Conservation (phyloP, 768 basidiomycete species). For the Serpula lacrymans region DNA sequence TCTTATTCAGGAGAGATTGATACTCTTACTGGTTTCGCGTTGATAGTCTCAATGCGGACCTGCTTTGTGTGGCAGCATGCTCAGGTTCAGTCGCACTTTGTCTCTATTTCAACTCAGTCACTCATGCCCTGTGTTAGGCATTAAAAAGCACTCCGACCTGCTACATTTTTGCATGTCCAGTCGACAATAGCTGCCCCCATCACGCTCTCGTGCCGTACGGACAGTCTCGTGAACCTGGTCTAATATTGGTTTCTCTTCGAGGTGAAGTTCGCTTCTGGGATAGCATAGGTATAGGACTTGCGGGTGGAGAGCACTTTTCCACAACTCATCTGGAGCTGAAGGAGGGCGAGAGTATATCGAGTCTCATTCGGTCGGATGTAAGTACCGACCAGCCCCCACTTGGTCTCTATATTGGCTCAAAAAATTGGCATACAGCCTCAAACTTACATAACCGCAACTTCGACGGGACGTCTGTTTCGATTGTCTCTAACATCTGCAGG, state of each 20-base stretch:
- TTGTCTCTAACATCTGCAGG: slow-evolving; percentile 62
- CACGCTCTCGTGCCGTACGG: slow-evolving; percentile 63
- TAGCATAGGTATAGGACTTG: slow-evolving; percentile 77
- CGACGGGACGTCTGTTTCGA: slow-evolving; percentile 62
- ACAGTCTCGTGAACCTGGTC: slow-evolving; percentile 75
- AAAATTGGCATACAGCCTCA: slow-evolving; percentile 41
- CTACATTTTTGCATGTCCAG: slow-evolving; percentile 77
- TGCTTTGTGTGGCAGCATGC: slow-evolving; percentile 86
- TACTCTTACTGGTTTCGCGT: slow-evolving; percentile 66
- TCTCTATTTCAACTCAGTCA: slow-evolving; percentile 1
- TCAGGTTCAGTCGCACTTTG: slow-evolving; percentile 42
- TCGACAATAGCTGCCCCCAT: slow-evolving; percentile 47
- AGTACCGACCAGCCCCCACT: slow-evolving; percentile 21
- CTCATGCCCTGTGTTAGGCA: slow-evolving; percentile 41
- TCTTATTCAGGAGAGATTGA: slow-evolving; percentile 71
- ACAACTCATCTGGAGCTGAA: slow-evolving; percentile 42
- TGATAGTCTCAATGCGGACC: slow-evolving; percentile 66
- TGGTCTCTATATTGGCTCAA: slow-evolving; percentile 6
- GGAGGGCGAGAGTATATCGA: slow-evolving; percentile 61
- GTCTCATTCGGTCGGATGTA: slow-evolving; percentile 64
- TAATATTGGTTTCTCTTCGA: slow-evolving; percentile 68
- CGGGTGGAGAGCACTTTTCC: slow-evolving; percentile 67
- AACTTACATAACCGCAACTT: slow-evolving; percentile 68
- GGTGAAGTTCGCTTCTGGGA: slow-evolving; percentile 88
- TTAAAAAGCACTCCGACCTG: slow-evolving; percentile 74